Conservation (phyloP, 2,329 filamentous ascomycete species). For the Trichoderma guizhouense region DNA sequence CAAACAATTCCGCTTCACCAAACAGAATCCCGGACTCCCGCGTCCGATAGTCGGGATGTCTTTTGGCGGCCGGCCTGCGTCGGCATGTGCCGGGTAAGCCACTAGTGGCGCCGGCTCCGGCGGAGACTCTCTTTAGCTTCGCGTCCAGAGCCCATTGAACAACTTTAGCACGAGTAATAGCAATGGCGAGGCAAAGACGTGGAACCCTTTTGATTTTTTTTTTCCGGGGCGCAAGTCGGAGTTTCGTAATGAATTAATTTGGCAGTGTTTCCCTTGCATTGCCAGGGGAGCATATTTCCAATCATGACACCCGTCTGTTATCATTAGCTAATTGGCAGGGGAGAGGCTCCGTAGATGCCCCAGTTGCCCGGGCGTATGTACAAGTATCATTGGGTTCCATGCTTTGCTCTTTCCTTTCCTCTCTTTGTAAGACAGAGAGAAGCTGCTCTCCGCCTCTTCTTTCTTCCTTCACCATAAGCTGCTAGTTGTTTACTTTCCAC, state of each 20-base stretch:
- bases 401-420: not conserved
- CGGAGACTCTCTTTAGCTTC: not conserved
- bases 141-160: not conserved
- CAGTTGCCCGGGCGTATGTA: not conserved
- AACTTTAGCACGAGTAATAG: not conserved
- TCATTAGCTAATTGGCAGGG: slow-evolving; percentile 8
- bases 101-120: slow-evolving; percentile 1
- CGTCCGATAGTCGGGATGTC: slow-evolving; percentile 10
- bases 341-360: not conserved
- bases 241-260: slow-evolving; percentile 8
- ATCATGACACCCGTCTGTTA: not conserved
- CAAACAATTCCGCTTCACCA: not conserved
- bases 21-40: not conserved
- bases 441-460: not conserved
- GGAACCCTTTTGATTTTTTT: not conserved
- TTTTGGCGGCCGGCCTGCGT: slow-evolving; percentile 15
- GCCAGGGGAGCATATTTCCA: not conserved
- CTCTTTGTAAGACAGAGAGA: not conserved
- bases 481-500: not conserved
- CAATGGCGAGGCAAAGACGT: not conserved
- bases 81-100: slow-evolving; percentile 15
- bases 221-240: not conserved
- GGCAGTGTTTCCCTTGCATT: not conserved
- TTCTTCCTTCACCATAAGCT: not conserved
- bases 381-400: not conserved